Evolutionary conservation across 2,329 filamentous ascomycete genomes (phyloP).

Genomic region (Alternaria sp.): DNA sequence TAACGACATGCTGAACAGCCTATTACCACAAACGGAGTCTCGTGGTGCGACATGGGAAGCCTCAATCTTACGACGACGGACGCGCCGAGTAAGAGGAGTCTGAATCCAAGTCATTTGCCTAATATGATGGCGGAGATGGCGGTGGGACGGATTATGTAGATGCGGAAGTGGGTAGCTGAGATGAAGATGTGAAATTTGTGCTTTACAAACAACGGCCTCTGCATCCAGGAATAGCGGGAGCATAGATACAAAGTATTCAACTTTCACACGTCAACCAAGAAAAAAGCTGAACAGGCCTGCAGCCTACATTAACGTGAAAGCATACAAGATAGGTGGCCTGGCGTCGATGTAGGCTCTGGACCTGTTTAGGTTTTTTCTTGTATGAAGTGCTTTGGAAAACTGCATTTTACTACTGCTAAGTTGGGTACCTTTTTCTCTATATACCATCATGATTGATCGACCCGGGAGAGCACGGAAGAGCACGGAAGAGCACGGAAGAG

Average conservation of each 20-base stretch:
- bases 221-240: not conserved
- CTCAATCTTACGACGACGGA: conserved; percentile 29
- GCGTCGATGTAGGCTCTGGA: not conserved
- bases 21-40: conserved; percentile 32
- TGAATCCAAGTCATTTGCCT: conserved; percentile 4
- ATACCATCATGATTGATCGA: not conserved
- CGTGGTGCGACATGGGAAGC: conserved; percentile 48
- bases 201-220: not conserved
- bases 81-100: conserved; percentile 4
- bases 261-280: not conserved
- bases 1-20: conserved; percentile 14
- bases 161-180: not conserved
- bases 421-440: not conserved
- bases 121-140: conserved; percentile 4
- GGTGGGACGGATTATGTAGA: not conserved
- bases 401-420: not conserved
- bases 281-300: not conserved
- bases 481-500: too few species aligned
- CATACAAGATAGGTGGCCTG: not conserved
- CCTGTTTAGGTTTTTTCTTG: not conserved
- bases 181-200: not conserved
- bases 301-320: not conserved
- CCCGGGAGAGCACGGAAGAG: not conserved
- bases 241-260: not conserved
- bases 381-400: not conserved